Conservation (phyloP, 78 protist genomes). For the Thecamonas trahens region DNA sequence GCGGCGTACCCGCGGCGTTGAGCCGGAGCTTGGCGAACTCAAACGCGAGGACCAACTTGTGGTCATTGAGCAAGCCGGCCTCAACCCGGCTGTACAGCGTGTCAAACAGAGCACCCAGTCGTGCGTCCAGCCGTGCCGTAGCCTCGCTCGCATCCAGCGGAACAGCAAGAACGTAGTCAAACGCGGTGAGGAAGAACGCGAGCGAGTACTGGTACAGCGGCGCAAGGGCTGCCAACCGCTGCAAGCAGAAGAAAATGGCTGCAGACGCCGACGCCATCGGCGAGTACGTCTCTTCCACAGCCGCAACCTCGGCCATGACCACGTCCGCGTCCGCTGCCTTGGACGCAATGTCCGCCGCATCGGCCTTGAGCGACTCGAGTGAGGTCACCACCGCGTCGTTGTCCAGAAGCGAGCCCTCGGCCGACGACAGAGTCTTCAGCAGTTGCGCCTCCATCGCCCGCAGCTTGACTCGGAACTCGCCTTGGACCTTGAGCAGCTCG, state of each 20-base stretch:
- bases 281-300: slow-evolving; percentile 46
- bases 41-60: too few species aligned
- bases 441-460: slow-evolving; percentile 81
- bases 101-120: too few species aligned
- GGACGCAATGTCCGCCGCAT: slow-evolving; percentile 41
- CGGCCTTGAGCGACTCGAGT: slow-evolving; percentile 74
- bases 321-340: slow-evolving; percentile 63
- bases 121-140: too few species aligned
- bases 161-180: slow-evolving; percentile 61
- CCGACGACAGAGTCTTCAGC: slow-evolving; percentile 43
- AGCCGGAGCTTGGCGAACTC: too few species aligned
- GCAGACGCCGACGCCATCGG: slow-evolving; percentile 67
- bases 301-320: slow-evolving; percentile 48
- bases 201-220: slow-evolving; percentile 87
- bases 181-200: slow-evolving; percentile 68
- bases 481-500: slow-evolving; percentile 82
- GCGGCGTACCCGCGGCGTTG: too few species aligned
- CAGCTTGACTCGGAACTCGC: slow-evolving; percentile 76
- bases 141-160: too few species aligned
- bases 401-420: slow-evolving; percentile 78
- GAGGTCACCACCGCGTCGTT: slow-evolving; percentile 78
- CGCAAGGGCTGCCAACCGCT: slow-evolving; percentile 62
- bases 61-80: too few species aligned
- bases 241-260: slow-evolving; percentile 74
- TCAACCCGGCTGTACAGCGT: too few species aligned